Evolutionary conservation across 2,329 filamentous ascomycete species (phyloP), one percentile per base, ranked within the genome.

Genomic region (Amylocarpus encephaloides): DNA sequence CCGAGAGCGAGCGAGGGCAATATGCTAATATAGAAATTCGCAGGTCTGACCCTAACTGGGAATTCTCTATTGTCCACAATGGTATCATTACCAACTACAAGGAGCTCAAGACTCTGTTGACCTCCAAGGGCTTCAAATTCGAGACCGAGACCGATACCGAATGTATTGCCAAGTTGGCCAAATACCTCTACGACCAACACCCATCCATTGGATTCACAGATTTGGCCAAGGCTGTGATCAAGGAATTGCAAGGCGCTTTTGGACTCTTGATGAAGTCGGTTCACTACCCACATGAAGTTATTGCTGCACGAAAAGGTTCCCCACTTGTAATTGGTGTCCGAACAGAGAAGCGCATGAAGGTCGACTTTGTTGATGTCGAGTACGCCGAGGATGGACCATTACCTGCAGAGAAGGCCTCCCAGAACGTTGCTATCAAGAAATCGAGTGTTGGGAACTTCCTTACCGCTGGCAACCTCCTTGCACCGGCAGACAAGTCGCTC

Each of bases 31-130:
- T 26, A 12, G 34, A 13, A 43, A 4, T 26, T 47, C 53, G 15
- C 59, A 94, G 91, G 72, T 97, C 92, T 60, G 93, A 98, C 71
- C 82, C 86, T 64, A 88, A 76, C 66, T 98, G 92, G 90, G 87
- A 98, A 74, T 98, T 98, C 72, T 80, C 88, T 60, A 85, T 98
- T 64, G 93, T 97, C 55, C 93, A 98, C 85, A 98, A 98, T 74
- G 93, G 93, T 68, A 98, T 98, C 79, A 98, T 98, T 74, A 98
- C 93, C 77, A 98, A 98, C 82, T 98, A 98, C 83, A 98, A 98
- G 80, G 93, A 98, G 76, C 77, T 98, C 65, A 95, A 92, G 83
- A 88, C 86, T 56, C 83, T 98, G 58, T 80, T 98, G 62, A 81
- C 86, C 74, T 80, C 79, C 78, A 98, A 97, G 81, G 93, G 93